Evolutionary conservation across 2,329 filamentous ascomycete genomes (phyloP), one percentile per base, ranked within the genome.

Genomic region (Lojkania enalia): DNA sequence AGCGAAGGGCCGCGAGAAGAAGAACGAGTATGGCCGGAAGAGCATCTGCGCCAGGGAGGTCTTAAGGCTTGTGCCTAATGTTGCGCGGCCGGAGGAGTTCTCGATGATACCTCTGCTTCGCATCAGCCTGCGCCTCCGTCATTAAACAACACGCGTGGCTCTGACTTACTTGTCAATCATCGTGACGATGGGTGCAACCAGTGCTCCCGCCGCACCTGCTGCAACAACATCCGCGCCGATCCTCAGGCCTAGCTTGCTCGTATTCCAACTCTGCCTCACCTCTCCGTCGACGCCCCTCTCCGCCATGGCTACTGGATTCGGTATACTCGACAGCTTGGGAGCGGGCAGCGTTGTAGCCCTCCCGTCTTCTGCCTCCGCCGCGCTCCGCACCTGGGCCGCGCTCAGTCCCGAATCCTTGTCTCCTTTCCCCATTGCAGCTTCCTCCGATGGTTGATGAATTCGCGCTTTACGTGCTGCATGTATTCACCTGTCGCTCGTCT

Each of bases 111-210:
- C 85, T 63, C 33, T 36, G 19, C 9, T 85, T 52, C 14, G 19
- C 15, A 39, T 39, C 32, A 49, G 32, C 33, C 30, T 33, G 7
- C 9, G 6, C 16, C 11, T 33, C 30, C 9, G 6, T 33, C 16
- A 6, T n/a, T n/a, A n/a, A n/a, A n/a, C n/a, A 9, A 33, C 6
- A 16, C 14, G 9, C 9, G 16, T 9, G 30, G 7, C 7, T 9
- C 30, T 12, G 16, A 33, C 74, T 48, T 74, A 91, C 87, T 86
- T 83, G 70, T 96, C 90, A 70, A 96, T 94, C 54, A 94, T 86
- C 27, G 87, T 87, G 52, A 96, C 92, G 29, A 95, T 66, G 1
- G 91, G 90, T 42, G 90, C 89, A 36, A 96, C 86, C 49, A 94
- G 74, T 5, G 79, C 80, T 2, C 86, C 89, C 9, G 90, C 88